A percentile compares a stretch with the other conserved stretches of the same genome.
Evolutionary conservation across 2,329 filamentous ascomycete genomes (phyloP).

Genomic region (Fusarium buharicum): DNA sequence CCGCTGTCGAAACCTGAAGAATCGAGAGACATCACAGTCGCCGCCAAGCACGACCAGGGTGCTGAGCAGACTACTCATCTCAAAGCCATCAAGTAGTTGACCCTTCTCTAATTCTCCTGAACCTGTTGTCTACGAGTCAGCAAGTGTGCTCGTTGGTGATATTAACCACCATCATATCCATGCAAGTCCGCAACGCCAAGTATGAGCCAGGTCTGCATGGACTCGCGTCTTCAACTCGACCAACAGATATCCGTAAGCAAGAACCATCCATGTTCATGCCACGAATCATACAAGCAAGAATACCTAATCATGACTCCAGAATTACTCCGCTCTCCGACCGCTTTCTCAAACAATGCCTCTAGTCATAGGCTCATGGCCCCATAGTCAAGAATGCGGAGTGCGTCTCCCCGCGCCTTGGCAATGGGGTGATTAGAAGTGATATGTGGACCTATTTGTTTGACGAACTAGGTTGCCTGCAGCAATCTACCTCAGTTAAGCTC

Average conservation of each 20-base stretch:
- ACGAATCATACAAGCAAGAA: not conserved
- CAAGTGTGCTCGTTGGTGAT: not conserved
- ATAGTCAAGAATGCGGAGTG: not conserved
- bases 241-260: too few relatives aligned
- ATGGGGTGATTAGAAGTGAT: not conserved
- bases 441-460: not conserved
- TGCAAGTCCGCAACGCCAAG: not conserved
- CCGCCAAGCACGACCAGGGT: conserved; percentile 53
- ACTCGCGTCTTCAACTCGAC: not conserved
- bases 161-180: not conserved
- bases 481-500: not conserved
- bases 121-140: not conserved
- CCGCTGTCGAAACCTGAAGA: conserved; percentile 54
- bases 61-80: conserved; percentile 56
- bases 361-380: not conserved
- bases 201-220: not conserved
- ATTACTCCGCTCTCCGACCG: too few relatives aligned
- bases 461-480: not conserved
- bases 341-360: not conserved
- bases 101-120: too few relatives aligned
- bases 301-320: not conserved
- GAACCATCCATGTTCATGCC: not conserved
- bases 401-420: not conserved
- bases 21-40: conserved; percentile 50
- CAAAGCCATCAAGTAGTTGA: conserved; percentile 13